Conservation (phyloP, 2,329 filamentous ascomycete species). For the Colletotrichum sojae region DNA sequence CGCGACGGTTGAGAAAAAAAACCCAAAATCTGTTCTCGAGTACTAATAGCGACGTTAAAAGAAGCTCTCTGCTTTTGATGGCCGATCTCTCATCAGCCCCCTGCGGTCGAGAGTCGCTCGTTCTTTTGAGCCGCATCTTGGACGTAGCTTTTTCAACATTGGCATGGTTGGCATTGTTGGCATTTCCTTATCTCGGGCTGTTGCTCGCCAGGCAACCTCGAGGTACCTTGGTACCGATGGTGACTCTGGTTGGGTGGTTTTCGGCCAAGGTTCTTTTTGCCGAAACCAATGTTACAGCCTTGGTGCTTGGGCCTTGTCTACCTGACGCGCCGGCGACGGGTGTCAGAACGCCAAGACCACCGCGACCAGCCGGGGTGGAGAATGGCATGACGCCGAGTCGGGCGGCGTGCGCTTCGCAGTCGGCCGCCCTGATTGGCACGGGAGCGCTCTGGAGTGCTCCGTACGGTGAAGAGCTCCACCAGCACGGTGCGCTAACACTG, state of each 20-base stretch:
- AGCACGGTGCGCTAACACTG: background rate
- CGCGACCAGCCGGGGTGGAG: background rate
- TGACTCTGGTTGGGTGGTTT: background rate
- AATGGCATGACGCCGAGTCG: slow-evolving; percentile 27
- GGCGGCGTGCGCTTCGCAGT: slow-evolving; percentile 9
- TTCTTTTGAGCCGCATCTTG: slow-evolving; percentile 30
- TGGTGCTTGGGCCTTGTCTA: too few species aligned
- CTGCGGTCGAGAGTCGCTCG: background rate
- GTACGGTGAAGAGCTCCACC: slow-evolving; percentile 3
- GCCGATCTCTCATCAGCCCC: background rate
- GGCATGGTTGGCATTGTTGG: slow-evolving; percentile 22
- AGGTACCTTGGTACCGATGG: background rate
- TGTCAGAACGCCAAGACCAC: background rate
- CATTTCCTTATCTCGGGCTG: background rate
- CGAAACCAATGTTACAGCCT: too few species aligned
- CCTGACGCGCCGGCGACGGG: background rate
- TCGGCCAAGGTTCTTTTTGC: too few species aligned
- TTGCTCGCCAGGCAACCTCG: too few species aligned
- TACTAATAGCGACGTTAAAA: slow-evolving; percentile 23
- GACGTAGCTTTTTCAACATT: slow-evolving; percentile 1
- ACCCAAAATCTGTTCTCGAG: too few species aligned
- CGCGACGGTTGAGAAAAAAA: too few species aligned
- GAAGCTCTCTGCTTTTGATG: slow-evolving; percentile 8
- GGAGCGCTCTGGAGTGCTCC: background rate
- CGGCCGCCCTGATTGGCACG: slow-evolving; percentile 27